These are phyloP conservation scores for Umbelopsis sp. DNA, from an alignment of 371 early-diverging fungal species.

Conservation along the genomic window DNA sequence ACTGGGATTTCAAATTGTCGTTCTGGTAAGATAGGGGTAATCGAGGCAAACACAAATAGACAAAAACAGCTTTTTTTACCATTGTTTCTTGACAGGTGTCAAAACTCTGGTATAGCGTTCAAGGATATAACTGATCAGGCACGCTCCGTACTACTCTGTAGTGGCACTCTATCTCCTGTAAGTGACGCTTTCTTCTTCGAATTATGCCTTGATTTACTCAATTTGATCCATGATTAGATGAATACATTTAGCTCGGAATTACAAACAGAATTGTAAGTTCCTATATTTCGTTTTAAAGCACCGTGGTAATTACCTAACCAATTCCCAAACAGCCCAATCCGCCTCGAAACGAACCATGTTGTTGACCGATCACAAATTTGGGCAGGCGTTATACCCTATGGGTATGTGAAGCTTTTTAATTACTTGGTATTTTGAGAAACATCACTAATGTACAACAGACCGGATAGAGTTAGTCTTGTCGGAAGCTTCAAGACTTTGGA, in stretches of 20 bases:
- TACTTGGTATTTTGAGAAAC: background rate
- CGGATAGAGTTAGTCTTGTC: conserved; percentile 39
- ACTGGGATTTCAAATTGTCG: conserved; percentile 33
- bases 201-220: background rate
- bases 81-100: conserved; percentile 43
- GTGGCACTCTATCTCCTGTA: conserved; percentile 85
- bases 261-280: conserved; percentile 51
- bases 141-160: conserved; percentile 78
- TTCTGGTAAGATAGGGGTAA: conserved; percentile 32
- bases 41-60: background rate
- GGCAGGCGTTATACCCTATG: conserved; percentile 50
- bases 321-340: conserved; percentile 27
- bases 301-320: background rate
- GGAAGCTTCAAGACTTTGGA: conserved; percentile 60
- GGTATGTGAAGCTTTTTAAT: conserved; percentile 25
- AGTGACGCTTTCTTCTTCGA: conserved; percentile 3
- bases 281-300: background rate
- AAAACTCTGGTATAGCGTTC: conserved; percentile 71
- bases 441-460: conserved; percentile 30
- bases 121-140: conserved; percentile 46
- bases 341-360: conserved; percentile 21
- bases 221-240: conserved; percentile 33
- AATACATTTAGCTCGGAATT: conserved; percentile 75
- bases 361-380: conserved; percentile 42
- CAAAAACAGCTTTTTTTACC: too few species aligned